Evolutionary conservation across 129 eudicot genomes (phyloP), one percentile per base, ranked within the genome.

Genomic region (Flaveria robusta): DNA sequence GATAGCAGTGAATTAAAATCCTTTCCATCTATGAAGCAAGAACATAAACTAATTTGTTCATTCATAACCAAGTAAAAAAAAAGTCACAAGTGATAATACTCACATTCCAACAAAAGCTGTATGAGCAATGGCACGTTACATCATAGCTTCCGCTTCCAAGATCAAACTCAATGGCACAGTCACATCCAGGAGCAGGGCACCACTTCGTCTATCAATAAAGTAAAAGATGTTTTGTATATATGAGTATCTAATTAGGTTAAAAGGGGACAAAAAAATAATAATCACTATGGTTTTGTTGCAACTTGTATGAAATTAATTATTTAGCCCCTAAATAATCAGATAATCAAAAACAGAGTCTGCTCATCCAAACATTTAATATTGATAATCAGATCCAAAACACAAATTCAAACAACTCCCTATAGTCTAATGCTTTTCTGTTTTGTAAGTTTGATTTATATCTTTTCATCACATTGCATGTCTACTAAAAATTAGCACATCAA

Each of bases 161-260:
- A 71, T 74, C 93, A 78, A 82, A 94, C 82, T 94, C 96, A 49
- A 94, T 85, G 76, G 99, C 97, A 81, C 85, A 83, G 50, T 94
- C 99, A 78, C 99, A 94, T 9, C 97, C 99, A 15, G 99, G 99
- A 23, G 96, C 92, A 64, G 99, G 99, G 79, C 99, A 95, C 99
- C 99, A 95, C 81, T 95, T 95, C 50, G 88, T 88, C 99, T 95
- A 79, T 59, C 63, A 37, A 66, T n/a, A 16, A 37, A 52, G 12
- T 9, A 37, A 29, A 66, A 14, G 0, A 60, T 1, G 39, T 60
- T 60, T 24, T 26, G 41, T 26, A 22, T 3, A 59, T 59, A 24
- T 23, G 39, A 23, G 39, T 59, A 59, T 13, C 66, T 59, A 24
- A 11, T 59, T 23, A 58, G 34, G 29, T 23, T 54, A 58, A 23